Evolutionary conservation across 352 stramenopile species (phyloP).

Genomic region (Saprolegnia diclina): DNA sequence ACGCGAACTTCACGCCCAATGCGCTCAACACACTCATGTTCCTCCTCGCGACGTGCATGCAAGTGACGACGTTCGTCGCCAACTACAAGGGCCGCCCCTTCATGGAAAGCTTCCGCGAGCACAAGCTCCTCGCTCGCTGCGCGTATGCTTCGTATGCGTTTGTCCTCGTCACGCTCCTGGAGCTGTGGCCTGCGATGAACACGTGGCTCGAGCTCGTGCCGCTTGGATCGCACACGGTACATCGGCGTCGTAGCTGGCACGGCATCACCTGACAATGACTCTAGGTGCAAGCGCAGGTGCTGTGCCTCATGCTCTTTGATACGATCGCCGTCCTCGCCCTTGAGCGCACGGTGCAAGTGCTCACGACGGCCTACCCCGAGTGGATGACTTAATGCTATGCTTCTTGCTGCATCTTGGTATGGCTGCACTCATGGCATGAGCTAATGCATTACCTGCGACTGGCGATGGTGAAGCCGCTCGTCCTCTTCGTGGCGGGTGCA

Average conservation of each 20-base stretch:
- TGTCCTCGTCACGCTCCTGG: slow-evolving; percentile 88
- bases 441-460: too few relatives aligned
- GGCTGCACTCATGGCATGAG: too few relatives aligned
- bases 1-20: slow-evolving; percentile 91
- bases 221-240: slow-evolving; percentile 76
- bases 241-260: slow-evolving; percentile 68
- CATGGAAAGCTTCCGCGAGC: slow-evolving; percentile 96
- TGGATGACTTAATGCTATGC: neutral
- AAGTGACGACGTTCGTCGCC: slow-evolving; percentile 96
- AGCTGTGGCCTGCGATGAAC: slow-evolving; percentile 88
- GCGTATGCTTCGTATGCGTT: slow-evolving; percentile 75
- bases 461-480: too few relatives aligned
- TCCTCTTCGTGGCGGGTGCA: too few relatives aligned
- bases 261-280: slow-evolving; percentile 73
- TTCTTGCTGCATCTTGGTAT: too few relatives aligned
- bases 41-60: slow-evolving; percentile 90
- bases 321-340: neutral
- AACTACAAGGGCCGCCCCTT: slow-evolving; percentile 99
- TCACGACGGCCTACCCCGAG: slow-evolving; percentile 4
- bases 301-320: slow-evolving; percentile 76
- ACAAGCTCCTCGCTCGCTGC: slow-evolving; percentile 90
- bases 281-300: slow-evolving; percentile 77
- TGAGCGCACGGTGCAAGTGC: neutral
- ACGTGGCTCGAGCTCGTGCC: slow-evolving; percentile 89
- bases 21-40: slow-evolving; percentile 98